Base-by-base conservation (phyloP, 176 grass and related monocot species). In the Pontederia paniculata region DNA sequence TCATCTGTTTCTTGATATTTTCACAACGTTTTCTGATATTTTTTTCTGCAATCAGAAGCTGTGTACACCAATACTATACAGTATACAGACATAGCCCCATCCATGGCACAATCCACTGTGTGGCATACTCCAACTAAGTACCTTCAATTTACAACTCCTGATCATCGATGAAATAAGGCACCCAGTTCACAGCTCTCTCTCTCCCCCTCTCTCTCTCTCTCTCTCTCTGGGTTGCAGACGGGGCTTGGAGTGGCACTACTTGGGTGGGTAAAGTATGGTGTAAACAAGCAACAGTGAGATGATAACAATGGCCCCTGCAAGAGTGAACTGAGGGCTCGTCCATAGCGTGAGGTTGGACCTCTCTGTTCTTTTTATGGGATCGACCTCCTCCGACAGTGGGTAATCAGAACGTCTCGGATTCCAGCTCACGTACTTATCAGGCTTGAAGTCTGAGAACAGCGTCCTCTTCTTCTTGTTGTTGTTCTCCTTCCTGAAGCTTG, bases 351-450 rank as follows among this genome's bases (percentile, higher is more conserved):
- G 74, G 68, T 93, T 88, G 17, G 94, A 75, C 47, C 83, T 82
- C 74, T 99, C 87, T 11, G 81, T 84, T 84, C 81, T 93, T 71
- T 88, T 93, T 73, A 93, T 88, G 46, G 87, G 94, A 76, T 93
- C 94, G 16, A 82, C 76, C 56, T 99, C 94, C 72, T 99, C 94
- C 9, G 83, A 88, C 62, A 85, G 80, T 10, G 87, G 94, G 59
- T 88, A 88, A 57, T 99, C 80, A 1, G 69, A 75, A 54, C 76
- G 78, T 0, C 8, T 46, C 10, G 94, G 94, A 70, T 99, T 99
- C 94, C 87, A 88, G 62, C 65, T 91, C 58, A 99, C 83, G 9
- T 93, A 98, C 63, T 93, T 98, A 67, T 88, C 62, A 8, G 80
- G 80, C 8, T 79, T 80, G 55, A 99, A 89, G 52, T 73, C 55